These are phyloP conservation scores for Viola odorata DNA, from an alignment of 345 rosid species.

Conservation along the genomic window DNA sequence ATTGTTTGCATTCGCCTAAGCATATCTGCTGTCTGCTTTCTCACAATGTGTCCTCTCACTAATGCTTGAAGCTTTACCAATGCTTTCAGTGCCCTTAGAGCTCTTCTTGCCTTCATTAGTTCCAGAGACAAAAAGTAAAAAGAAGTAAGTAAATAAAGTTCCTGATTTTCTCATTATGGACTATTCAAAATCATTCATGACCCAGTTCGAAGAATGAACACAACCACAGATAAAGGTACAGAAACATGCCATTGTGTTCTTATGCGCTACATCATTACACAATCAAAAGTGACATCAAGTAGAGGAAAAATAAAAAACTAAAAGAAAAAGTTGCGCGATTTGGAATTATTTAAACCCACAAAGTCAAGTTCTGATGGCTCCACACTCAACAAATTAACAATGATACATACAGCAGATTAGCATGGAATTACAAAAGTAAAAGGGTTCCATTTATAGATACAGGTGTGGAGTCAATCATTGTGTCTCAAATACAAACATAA, in stretches of 20 bases:
- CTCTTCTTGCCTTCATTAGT: slow-evolving; percentile 27
- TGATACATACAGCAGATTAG: not conserved
- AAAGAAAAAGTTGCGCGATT: not conserved
- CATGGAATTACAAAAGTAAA: too few relatives aligned
- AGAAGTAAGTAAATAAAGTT: not conserved
- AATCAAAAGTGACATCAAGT: not conserved
- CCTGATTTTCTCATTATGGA: too few relatives aligned
- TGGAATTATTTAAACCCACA: not conserved
- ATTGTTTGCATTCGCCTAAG: slow-evolving; percentile 33
- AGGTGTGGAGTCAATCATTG: too few relatives aligned
- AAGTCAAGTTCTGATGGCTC: not conserved
- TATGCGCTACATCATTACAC: too few relatives aligned
- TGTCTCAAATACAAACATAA: too few relatives aligned
- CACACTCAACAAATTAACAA: not conserved
- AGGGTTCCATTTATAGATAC: too few relatives aligned
- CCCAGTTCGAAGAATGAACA: too few relatives aligned
- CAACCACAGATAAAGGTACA: too few relatives aligned
- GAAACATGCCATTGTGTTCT: too few relatives aligned
- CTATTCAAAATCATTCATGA: too few relatives aligned
- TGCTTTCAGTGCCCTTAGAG: slow-evolving; percentile 29
- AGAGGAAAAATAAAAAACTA: too few relatives aligned
- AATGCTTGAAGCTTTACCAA: slow-evolving; percentile 32
- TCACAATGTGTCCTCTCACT: slow-evolving; percentile 32
- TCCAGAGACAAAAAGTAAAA: slow-evolving; percentile 1
- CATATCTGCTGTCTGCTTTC: slow-evolving; percentile 33